phyloP scores from a whole-genome alignment of 345 rosid species.

The Rhodamnia argentea region DNA sequence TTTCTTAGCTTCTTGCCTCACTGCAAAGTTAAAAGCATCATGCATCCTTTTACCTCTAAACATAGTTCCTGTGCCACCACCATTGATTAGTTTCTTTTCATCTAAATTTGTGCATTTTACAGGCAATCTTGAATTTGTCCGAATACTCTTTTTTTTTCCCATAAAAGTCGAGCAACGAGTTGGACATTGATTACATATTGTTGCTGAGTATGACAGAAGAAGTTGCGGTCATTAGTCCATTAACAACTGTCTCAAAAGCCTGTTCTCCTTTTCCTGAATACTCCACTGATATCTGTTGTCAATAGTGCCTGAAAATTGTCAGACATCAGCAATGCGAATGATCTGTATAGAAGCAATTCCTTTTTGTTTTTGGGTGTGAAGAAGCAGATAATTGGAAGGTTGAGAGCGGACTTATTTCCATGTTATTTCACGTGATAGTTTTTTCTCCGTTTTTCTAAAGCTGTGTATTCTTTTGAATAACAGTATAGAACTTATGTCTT shows the following conservation, averaged over 20 bases:
- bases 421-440: background rate
- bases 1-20: background rate
- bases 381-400: background rate
- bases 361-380: background rate
- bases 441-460: background rate
- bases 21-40: background rate
- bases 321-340: background rate
- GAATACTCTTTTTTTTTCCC: background rate
- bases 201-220: background rate
- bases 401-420: background rate
- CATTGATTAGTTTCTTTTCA: background rate
- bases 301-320: background rate
- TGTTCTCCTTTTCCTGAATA: background rate
- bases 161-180: background rate
- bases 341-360: background rate
- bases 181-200: background rate
- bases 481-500: background rate
- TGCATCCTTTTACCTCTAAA: background rate
- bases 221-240: fast-evolving
- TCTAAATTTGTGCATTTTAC: background rate
- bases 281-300: background rate
- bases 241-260: background rate
- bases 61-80: background rate
- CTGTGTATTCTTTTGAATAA: background rate
- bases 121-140: background rate